Evolutionary conservation across 1,139 yeast genomes (phyloP).

Genomic region (Protomyces inundatus): DNA sequence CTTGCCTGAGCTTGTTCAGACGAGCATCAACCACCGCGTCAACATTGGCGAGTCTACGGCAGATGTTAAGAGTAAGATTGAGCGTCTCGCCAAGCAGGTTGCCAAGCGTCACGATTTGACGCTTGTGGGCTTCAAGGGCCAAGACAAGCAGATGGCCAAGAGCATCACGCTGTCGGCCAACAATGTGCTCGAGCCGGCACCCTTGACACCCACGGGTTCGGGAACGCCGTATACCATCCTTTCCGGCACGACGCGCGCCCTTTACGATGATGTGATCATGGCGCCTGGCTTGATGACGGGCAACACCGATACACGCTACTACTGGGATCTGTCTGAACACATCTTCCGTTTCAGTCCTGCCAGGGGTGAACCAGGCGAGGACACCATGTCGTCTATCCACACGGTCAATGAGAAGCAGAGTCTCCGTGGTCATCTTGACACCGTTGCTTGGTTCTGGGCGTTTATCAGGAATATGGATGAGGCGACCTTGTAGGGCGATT

Average conservation of each 20-base stretch:
- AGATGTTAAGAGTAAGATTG: constrained; percentile 43
- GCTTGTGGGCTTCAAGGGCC: constrained; percentile 41
- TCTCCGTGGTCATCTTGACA: constrained; percentile 51
- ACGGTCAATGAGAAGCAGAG: constrained; percentile 57
- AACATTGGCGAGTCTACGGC: constrained; percentile 49
- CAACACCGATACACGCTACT: constrained; percentile 63
- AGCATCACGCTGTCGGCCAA: constrained; percentile 23
- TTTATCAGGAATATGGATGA: constrained; percentile 43
- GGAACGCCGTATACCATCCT: constrained; percentile 50
- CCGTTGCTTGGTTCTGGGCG: constrained; percentile 57
- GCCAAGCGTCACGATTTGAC: constrained; percentile 50
- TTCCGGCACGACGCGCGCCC: constrained; percentile 54
- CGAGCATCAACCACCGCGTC: constrained; percentile 56
- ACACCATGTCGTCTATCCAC: constrained; percentile 40
- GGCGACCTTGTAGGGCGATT: background rate
- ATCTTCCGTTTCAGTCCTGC: constrained; percentile 62
- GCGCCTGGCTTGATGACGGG: constrained; percentile 70
- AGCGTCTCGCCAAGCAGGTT: constrained; percentile 41
- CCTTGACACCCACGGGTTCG: constrained; percentile 49
- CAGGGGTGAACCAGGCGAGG: constrained; percentile 18
- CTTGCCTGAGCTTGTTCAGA: constrained; percentile 60
- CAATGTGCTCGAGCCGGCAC: constrained; percentile 52
- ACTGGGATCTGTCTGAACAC: constrained; percentile 49
- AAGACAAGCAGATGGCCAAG: constrained; percentile 30
- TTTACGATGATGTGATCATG: constrained; percentile 51